phyloP scores from a whole-genome alignment of 2,329 filamentous ascomycete genomes.

The Fusarium sp. region DNA sequence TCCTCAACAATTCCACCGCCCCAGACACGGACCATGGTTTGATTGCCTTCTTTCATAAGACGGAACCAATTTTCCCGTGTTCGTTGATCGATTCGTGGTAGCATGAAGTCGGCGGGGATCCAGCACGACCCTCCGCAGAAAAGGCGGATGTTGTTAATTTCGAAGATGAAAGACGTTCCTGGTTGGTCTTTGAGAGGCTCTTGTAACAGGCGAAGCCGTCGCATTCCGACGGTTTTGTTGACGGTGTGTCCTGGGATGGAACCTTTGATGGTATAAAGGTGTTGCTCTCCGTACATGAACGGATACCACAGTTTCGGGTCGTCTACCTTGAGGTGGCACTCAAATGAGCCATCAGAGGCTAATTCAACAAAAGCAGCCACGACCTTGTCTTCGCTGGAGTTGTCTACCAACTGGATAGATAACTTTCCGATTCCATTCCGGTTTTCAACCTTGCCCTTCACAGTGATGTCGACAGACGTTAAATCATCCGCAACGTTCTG shows the following conservation, averaged over 20 bases:
- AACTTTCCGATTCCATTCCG: fast-evolving
- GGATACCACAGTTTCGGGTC: slow-evolving; percentile 4
- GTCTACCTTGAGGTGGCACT: fast-evolving
- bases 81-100: fast-evolving
- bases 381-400: no score
- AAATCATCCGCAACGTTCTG: not conserved
- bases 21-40: slow-evolving; percentile 12
- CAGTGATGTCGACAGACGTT: not conserved
- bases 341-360: fast-evolving
- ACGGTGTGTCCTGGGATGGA: not conserved
- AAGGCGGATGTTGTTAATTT: slow-evolving; percentile 7
- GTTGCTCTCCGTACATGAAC: not conserved
- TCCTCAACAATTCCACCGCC: not conserved
- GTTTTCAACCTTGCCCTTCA: not conserved
- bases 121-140: not conserved
- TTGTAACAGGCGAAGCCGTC: not conserved
- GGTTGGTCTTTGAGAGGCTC: not conserved
- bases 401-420: not conserved
- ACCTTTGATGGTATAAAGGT: not conserved
- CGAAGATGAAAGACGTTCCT: slow-evolving; percentile 2
- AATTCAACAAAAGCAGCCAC: no score
- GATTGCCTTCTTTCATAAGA: not conserved
- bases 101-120: slow-evolving; percentile 6
- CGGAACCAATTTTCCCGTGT: slow-evolving; percentile 1
- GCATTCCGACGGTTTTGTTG: not conserved